Evolutionary conservation across 2,329 filamentous ascomycete genomes (phyloP).

Genomic region (Rhynchosporium graminicola): DNA sequence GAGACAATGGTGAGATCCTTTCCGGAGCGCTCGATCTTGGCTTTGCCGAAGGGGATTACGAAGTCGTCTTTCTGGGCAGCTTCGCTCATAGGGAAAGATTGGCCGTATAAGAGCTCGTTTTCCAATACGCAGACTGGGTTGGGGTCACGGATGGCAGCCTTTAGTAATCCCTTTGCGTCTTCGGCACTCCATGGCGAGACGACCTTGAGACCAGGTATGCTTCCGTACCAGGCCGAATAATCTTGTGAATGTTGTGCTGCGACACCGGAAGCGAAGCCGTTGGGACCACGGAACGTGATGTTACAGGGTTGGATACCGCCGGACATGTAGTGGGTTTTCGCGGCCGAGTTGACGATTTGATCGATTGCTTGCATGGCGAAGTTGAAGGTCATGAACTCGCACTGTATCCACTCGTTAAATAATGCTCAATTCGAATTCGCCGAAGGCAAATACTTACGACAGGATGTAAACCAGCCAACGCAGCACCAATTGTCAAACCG

Average conservation of each 20-base stretch:
- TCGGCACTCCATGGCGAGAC: slow-evolving; percentile 95
- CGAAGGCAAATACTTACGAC: slow-evolving; percentile 63
- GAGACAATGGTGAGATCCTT: slow-evolving; percentile 96
- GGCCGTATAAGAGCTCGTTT: slow-evolving; percentile 90
- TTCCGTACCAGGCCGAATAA: slow-evolving; percentile 98
- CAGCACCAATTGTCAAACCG: slow-evolving; percentile 92
- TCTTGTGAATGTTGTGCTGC: slow-evolving; percentile 98
- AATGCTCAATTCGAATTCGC: slow-evolving; percentile 12
- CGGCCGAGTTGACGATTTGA: slow-evolving; percentile 98
- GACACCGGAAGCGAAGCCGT: slow-evolving; percentile 95
- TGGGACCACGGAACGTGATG: slow-evolving; percentile 98
- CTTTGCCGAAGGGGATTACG: slow-evolving; percentile 95
- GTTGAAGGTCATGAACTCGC: slow-evolving; percentile 99
- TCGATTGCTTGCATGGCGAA: slow-evolving; percentile 99
- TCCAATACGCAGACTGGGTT: slow-evolving; percentile 93
- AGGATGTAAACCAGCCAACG: slow-evolving; percentile 89
- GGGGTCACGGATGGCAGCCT: slow-evolving; percentile 96
- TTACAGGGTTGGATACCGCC: slow-evolving; percentile 99
- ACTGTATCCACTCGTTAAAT: slow-evolving; percentile 52
- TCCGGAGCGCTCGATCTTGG: slow-evolving; percentile 95
- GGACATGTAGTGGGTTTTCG: slow-evolving; percentile 99
- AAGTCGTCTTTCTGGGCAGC: slow-evolving; percentile 96
- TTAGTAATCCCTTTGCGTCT: slow-evolving; percentile 96
- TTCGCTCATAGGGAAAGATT: slow-evolving; percentile 95
- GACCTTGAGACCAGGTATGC: slow-evolving; percentile 96